Evolutionary conservation across 179 eudicot species (phyloP).

Genomic region (Silene vulgaris): DNA sequence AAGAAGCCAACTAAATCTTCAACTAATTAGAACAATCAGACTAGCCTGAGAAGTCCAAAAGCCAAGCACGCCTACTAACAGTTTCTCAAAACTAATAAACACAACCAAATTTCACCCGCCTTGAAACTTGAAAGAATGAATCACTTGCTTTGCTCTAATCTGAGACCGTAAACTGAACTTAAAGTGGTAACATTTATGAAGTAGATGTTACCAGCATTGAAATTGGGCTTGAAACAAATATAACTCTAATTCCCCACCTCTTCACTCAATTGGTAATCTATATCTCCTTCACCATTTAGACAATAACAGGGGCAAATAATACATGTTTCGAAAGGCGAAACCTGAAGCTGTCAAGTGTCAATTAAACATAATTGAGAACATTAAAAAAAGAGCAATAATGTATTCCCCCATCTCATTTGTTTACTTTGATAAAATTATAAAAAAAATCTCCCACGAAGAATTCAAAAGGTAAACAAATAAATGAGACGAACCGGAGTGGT

Average conservation of each 20-base stretch:
- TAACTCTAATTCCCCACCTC: not conserved
- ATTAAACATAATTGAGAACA: not conserved
- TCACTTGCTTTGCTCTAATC: not conserved
- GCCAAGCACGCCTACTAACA: not conserved
- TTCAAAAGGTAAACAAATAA: too few species aligned
- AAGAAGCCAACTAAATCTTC: not conserved
- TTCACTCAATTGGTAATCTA: not conserved
- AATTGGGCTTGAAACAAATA: not conserved
- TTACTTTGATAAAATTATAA: too few species aligned
- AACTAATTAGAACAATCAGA: not conserved
- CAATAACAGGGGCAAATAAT: not conserved
- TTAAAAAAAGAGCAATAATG: not conserved
- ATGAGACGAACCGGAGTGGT: too few species aligned
- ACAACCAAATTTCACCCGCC: not conserved
- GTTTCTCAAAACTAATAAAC: not conserved
- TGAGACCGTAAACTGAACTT: not conserved
- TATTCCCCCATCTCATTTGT: too few species aligned
- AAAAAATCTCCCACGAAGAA: too few species aligned
- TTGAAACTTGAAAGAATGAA: not conserved
- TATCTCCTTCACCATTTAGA: conserved; percentile 3
- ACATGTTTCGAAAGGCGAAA: not conserved
- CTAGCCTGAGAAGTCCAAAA: not conserved
- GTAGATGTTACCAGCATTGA: not conserved
- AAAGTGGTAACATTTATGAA: not conserved
- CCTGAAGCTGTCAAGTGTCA: not conserved